Evolutionary conservation across 2,329 filamentous ascomycete genomes (phyloP), one percentile per base, ranked within the genome.

Genomic region (Aspergillus glaucus): DNA sequence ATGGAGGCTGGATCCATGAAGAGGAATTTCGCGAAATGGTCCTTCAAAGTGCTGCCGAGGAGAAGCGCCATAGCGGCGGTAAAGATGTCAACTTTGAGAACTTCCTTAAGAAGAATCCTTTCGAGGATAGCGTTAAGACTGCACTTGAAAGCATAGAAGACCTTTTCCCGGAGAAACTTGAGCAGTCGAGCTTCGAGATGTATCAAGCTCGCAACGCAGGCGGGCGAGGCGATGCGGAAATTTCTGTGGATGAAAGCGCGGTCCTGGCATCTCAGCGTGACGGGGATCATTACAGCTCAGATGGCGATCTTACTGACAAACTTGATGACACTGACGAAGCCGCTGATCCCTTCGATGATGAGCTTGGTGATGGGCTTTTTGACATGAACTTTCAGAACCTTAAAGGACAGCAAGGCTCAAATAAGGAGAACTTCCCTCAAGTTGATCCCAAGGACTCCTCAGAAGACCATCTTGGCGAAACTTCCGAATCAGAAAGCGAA

Each of bases 1-100:
- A 81, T n/a, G 81, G 83, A n/a, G 85, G 83, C 0, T 98, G 93
- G 92, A 86, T 96, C 48, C 91, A 96, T 57, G 92, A 97, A 64
- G 84, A 88, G 43, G 91, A 95, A 61, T 92, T 86, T 61, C 76
- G 81, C 28, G 74, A 83, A 40, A 77, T 86, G 57, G 73, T 95
- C 2, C 68, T 74, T 26, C 71, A 79, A 22, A 74, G 94, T 21
- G 80, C 87, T 7, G 63, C 71, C 1, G 75, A 85, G 21, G 90
- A 96, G 63, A 78, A 74, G 51, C 68, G 68, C 4, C 73, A 76
- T 34, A 70, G 68, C 22, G 65, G 73, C 21, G 72, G 14, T 60
- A 65, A 5, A 63, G 73, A 8, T 53, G 79, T 10, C 6, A 75
- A 72, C 0, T 91, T 92, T 57, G 80, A 86, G 24, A 78, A 71